Percentiles rank a stretch among this genome's conserved stretches.
Evolutionary conservation across 805 yeast genomes (phyloP).

Genomic region (Pichia kluyveri): DNA sequence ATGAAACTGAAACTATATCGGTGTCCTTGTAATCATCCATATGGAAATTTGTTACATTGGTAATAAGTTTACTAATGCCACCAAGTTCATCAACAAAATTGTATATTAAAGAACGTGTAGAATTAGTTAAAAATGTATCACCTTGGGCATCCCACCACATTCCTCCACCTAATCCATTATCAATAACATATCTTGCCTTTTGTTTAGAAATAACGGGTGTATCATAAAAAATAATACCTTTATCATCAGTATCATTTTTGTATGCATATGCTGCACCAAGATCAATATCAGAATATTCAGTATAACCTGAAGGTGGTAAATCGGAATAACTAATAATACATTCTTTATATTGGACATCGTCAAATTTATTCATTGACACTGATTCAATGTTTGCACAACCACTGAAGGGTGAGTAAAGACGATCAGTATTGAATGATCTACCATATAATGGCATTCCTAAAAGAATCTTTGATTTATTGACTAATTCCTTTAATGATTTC

Average conservation of each 20-base stretch:
- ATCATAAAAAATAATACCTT: conserved; percentile 56
- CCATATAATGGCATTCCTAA: conserved; percentile 91
- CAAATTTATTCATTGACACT: conserved; percentile 5
- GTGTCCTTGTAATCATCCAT: neutral
- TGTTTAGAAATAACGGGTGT: conserved; percentile 38
- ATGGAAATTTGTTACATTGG: neutral
- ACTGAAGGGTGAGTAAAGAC: conserved; percentile 9
- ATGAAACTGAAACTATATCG: neutral
- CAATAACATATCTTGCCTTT: conserved; percentile 53
- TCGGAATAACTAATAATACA: conserved; percentile 17
- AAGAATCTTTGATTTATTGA: conserved; percentile 37
- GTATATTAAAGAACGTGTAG: conserved; percentile 32
- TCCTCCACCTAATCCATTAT: conserved; percentile 61
- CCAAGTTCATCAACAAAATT: conserved; percentile 36
- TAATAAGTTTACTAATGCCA: conserved; percentile 10
- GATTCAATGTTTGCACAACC: conserved; percentile 15
- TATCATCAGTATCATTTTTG: conserved; percentile 19
- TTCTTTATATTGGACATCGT: conserved; percentile 2
- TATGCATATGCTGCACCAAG: conserved; percentile 50
- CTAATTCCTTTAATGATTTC: conserved; percentile 19
- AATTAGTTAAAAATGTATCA: conserved; percentile 33
- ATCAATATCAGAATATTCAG: conserved; percentile 42
- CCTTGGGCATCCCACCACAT: conserved; percentile 96
- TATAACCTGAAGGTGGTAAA: conserved; percentile 19
- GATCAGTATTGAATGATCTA: conserved; percentile 20